Base-by-base conservation (phyloP, 768 basidiomycete genomes). In the Boletus pseudopeckii region DNA sequence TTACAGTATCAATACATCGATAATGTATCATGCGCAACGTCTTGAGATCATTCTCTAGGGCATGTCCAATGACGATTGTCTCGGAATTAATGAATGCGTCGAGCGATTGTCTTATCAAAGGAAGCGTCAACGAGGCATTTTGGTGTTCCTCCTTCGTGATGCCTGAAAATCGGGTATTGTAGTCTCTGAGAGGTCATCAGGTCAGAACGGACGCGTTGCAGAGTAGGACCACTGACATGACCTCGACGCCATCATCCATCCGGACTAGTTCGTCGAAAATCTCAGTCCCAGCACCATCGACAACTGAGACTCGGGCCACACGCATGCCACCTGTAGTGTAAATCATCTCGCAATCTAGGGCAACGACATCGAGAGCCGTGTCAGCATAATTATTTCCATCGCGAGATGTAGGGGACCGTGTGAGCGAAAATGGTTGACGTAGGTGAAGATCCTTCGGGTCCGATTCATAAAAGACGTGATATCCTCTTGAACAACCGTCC, bases 301-400 rank as follows among this genome's bases (percentile, higher is more conserved):
- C 83, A 7, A 96, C 82, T 0, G 95, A 97, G 2, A 97, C 85
- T 4, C 97, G 82, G 3, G 93, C 96, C 4, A 97, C 83, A 20
- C 88, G 85, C 80, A 92, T 83, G 0, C 97, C 97, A 5, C 89
- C 90, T 0, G 95, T 98, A 0, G 92, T 90, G 72, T 95, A 93
- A 9, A 98, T 78, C 90, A 98, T 93, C 71, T 99, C 97, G 65
- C 97, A 98, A 68, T 99, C 97, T 46, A 98, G 75, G 0, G 92
- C 92, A 6, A 86, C 90, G 5, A 98, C 81, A 52, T 94, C 90
- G 42, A 92, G 72, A 1, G 80, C 74, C 2, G 73, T 68, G 48
- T 74, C 73, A 1, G 63, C 42, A 48, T 49, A 9, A 15, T 33
- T 22, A 20, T 52, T 41, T 9, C n/a, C 51, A 28, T 51, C 47